phyloP scores from a whole-genome alignment of 2,329 filamentous ascomycete species.

The Colletotrichum camelliae region DNA sequence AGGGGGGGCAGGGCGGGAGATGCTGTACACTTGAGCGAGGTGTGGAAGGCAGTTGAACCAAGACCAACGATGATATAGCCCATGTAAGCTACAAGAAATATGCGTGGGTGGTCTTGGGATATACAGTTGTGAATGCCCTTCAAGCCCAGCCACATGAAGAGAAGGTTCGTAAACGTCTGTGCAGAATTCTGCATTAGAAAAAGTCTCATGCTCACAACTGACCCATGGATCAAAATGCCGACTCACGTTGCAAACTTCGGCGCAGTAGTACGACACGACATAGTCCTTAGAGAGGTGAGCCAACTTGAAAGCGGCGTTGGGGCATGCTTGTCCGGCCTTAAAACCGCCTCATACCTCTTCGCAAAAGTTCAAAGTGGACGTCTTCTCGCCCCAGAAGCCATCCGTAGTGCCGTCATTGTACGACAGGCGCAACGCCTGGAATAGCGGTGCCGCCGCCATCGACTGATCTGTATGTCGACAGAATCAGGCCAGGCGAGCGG shows the following conservation, averaged over 20 bases:
- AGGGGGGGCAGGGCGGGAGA: not conserved
- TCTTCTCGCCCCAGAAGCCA: slow-evolving; percentile 73
- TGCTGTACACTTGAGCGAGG: slow-evolving; percentile 58
- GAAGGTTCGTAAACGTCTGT: slow-evolving; percentile 78
- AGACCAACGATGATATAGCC: slow-evolving; percentile 61
- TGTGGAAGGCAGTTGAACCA: slow-evolving; percentile 62
- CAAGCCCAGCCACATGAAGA: slow-evolving; percentile 80
- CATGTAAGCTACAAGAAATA: slow-evolving; percentile 72
- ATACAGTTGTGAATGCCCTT: slow-evolving; percentile 79
- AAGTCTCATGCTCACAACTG: not conserved
- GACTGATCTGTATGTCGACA: not conserved
- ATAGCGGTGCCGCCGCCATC: slow-evolving; percentile 7
- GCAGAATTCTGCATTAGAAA: slow-evolving; percentile 1
- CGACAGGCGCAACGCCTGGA: slow-evolving; percentile 7
- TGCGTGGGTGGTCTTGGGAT: slow-evolving; percentile 72
- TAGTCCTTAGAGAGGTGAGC: slow-evolving; percentile 46
- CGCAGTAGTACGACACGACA: slow-evolving; percentile 77
- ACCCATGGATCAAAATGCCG: not conserved
- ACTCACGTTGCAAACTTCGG: slow-evolving; percentile 73
- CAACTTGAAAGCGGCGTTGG: not conserved
- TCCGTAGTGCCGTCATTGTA: slow-evolving; percentile 22
- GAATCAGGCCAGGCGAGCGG: not conserved
- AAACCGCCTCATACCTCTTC: slow-evolving; percentile 67
- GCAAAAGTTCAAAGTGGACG: slow-evolving; percentile 79
- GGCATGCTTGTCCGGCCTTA: not conserved